Base-by-base conservation (phyloP, 257 asterid species). In the Solanum pinnatisectum region DNA sequence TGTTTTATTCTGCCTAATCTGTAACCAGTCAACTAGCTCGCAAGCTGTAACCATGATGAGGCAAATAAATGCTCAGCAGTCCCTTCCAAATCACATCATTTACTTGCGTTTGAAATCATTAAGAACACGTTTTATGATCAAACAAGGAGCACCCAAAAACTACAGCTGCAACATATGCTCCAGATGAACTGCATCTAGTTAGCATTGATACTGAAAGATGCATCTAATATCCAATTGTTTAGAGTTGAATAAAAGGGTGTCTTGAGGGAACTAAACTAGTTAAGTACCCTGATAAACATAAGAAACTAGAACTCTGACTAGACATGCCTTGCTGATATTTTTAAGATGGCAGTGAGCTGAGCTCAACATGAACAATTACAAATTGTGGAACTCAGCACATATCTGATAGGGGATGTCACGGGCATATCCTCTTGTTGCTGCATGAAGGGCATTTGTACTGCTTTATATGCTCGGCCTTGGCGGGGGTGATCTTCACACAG, bases 401-500 rank as follows among this genome's bases (percentile, higher is more conserved):
- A 44, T 79, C 85, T 16, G 22, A 37, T 79, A 44, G 25, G 37
- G 85, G 39, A 79, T 14, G 65, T 89, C 90, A 92, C 37, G 92
- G 90, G 42, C 95, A 93, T 39, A 92, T 89, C 87, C 95, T 92
- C 92, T 95, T 95, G 94, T 93, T 93, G 87, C 90, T 89, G 91
- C 98, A 95, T 22, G 94, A 83, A 8, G 98, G 98, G 94, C 98
- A 96, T 88, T 94, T 95, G 92, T 95, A 95, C 87, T 93, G 95
- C 94, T 96, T 93, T 92, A 96, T 95, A 89, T 94, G 94, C 90
- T 96, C 95, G 3, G 98, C 98, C 91, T 92, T 92, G 5, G 98
- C 98, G 3, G 96, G 98, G 67, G 98, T 96, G 83, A 96, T 93
- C 93, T 94, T 96, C 76, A 94, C 98, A 22, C 98, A 95, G 88